Conservation (phyloP, 2,329 filamentous ascomycete genomes). For the Fusarium incarnatum region DNA sequence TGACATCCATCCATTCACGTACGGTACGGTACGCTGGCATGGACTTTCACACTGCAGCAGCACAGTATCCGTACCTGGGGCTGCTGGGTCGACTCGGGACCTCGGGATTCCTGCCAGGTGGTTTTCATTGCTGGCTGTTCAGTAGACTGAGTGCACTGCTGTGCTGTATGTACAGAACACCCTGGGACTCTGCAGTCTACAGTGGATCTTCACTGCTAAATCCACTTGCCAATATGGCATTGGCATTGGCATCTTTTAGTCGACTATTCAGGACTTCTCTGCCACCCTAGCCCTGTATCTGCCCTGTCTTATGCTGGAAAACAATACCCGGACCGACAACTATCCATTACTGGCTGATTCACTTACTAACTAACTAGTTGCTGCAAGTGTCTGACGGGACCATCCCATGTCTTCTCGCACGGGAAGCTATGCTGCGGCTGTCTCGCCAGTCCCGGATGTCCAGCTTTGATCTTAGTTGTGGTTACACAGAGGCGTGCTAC, state of each 20-base stretch:
- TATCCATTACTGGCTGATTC: background rate
- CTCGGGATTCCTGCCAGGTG: background rate
- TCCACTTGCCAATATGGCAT: constrained; percentile 15
- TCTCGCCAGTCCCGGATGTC: constrained; percentile 23
- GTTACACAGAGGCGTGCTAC: constrained; percentile 44
- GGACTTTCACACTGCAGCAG: background rate
- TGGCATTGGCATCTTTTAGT: constrained; percentile 3
- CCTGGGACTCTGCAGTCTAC: background rate
- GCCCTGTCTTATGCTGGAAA: constrained; percentile 22
- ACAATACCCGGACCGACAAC: constrained; percentile 16
- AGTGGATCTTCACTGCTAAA: constrained; percentile 25
- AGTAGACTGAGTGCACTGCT: background rate
- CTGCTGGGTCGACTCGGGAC: background rate
- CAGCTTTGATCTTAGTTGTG: constrained; percentile 26
- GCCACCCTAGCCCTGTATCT: background rate
- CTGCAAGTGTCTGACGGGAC: background rate
- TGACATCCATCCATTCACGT: constrained; percentile 1
- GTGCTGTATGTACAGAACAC: background rate
- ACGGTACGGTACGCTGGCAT: background rate
- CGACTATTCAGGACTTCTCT: constrained; percentile 1
- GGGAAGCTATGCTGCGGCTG: constrained; percentile 24
- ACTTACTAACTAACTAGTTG: background rate
- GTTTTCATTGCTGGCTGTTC: background rate
- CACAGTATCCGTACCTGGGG: background rate
- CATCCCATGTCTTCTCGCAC: constrained; percentile 1